These are phyloP conservation scores for Phalaenopsis equestris DNA, from an alignment of 106 monocot genomes.

Conservation along the genomic window DNA sequence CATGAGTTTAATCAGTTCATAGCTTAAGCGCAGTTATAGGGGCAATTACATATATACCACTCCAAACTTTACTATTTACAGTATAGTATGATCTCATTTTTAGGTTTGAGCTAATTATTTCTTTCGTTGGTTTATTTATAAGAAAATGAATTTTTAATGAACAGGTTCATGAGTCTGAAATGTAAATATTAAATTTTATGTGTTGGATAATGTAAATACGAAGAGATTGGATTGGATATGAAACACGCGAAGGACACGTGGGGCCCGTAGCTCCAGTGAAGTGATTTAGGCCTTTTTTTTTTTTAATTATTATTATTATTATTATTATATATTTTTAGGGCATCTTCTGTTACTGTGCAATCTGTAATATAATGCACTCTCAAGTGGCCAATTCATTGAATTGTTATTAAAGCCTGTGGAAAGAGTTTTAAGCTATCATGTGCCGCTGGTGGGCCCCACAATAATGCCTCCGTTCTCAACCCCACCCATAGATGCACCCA, in stretches of 20 bases:
- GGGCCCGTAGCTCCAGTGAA: not conserved
- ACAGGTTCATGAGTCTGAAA: too few relatives aligned
- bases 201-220: too few relatives aligned
- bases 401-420: not conserved
- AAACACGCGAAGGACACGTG: not conserved
- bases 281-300: not conserved
- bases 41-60: too few relatives aligned
- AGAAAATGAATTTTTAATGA: too few relatives aligned
- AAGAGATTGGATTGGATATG: not conserved
- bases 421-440: not conserved
- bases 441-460: not conserved
- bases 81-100: not conserved
- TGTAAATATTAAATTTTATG: too few relatives aligned
- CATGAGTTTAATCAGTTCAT: not conserved
- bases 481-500: not conserved
- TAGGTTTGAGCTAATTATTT: too few relatives aligned
- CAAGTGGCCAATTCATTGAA: constrained; percentile 1
- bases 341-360: constrained; percentile 1
- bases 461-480: not conserved
- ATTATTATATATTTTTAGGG: not conserved
- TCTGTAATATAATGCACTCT: not conserved
- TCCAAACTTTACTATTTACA: too few relatives aligned
- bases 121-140: too few relatives aligned
- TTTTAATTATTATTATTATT: too few relatives aligned
- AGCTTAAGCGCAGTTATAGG: too few relatives aligned